These are phyloP conservation scores for Candida glaebosa DNA, from an alignment of 805 yeast genomes.

Conservation along the genomic window DNA sequence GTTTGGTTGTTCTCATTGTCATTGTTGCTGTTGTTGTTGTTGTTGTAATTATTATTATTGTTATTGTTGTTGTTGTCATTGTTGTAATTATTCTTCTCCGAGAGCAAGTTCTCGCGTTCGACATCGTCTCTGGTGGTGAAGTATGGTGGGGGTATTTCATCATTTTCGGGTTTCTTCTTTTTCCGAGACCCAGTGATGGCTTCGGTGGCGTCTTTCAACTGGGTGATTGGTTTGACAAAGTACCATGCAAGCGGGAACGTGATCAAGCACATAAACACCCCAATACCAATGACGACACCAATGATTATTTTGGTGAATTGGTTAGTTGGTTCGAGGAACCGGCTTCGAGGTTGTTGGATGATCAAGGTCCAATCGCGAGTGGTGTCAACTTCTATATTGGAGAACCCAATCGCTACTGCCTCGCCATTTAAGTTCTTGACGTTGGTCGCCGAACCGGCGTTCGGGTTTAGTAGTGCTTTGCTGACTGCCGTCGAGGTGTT, in stretches of 20 bases:
- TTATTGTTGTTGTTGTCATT: conserved; percentile 3
- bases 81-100: conserved; percentile 13
- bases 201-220: conserved; percentile 80
- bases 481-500: conserved; percentile 23
- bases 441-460: conserved; percentile 26
- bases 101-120: conserved; percentile 2
- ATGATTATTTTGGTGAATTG: conserved; percentile 64
- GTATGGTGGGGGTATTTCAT: conserved; percentile 14
- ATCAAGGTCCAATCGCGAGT: conserved; percentile 65
- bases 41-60: too few relatives aligned
- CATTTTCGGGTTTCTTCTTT: conserved; percentile 6
- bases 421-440: conserved; percentile 19
- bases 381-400: conserved; percentile 24
- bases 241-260: conserved; percentile 82
- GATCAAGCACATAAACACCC: conserved; percentile 66
- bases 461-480: conserved; percentile 21
- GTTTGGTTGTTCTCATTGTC: background rate
- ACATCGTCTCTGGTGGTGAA: conserved; percentile 6
- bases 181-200: conserved; percentile 49
- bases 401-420: conserved; percentile 33
- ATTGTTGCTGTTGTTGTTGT: too few relatives aligned
- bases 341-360: conserved; percentile 58
- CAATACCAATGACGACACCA: conserved; percentile 77
- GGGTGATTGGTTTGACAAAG: conserved; percentile 79
- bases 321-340: conserved; percentile 60